These are phyloP conservation scores for Coemansia umbellata DNA, from an alignment of 192 early-diverging fungal genomes.

Conservation along the genomic window DNA sequence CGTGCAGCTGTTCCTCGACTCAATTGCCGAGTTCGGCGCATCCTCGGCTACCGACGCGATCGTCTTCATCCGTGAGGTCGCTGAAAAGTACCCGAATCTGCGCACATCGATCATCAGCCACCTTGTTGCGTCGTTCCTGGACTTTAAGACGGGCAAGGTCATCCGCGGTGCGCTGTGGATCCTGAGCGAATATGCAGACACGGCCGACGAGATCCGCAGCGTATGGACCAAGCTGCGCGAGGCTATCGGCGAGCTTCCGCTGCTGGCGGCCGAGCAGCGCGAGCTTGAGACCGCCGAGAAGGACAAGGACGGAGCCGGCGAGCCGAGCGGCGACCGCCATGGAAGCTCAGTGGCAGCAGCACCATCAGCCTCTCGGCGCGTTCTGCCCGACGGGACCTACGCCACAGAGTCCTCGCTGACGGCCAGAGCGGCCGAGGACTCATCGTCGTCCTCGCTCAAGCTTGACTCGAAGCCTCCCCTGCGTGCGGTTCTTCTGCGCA, in stretches of 20 bases:
- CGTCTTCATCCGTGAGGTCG: slow-evolving; percentile 95
- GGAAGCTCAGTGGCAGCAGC: slow-evolving; percentile 35
- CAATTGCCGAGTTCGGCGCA: slow-evolving; percentile 84
- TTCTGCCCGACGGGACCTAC: slow-evolving; percentile 96
- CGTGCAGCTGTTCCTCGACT: slow-evolving; percentile 90
- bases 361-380: slow-evolving; percentile 55
- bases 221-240: slow-evolving; percentile 79
- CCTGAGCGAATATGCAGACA: slow-evolving; percentile 90
- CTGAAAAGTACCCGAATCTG: slow-evolving; percentile 91
- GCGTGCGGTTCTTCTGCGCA: slow-evolving; percentile 76
- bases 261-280: slow-evolving; percentile 90
- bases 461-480: slow-evolving; percentile 41
- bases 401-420: slow-evolving; percentile 92
- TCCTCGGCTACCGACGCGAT: slow-evolving; percentile 85
- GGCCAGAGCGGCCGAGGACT: slow-evolving; percentile 29
- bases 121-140: slow-evolving; percentile 77
- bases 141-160: slow-evolving; percentile 89
- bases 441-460: slow-evolving; percentile 48
- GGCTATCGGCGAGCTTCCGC: slow-evolving; percentile 87
- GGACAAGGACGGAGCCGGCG: slow-evolving; percentile 23
- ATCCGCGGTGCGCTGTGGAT: slow-evolving; percentile 98
- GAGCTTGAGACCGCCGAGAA: slow-evolving; percentile 69
- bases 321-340: slow-evolving; percentile 9
- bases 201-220: slow-evolving; percentile 74
- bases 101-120: slow-evolving; percentile 77